Base-by-base conservation (phyloP, 495 filamentous ascomycete species). In the Annulohypoxylon maeteangense region DNA sequence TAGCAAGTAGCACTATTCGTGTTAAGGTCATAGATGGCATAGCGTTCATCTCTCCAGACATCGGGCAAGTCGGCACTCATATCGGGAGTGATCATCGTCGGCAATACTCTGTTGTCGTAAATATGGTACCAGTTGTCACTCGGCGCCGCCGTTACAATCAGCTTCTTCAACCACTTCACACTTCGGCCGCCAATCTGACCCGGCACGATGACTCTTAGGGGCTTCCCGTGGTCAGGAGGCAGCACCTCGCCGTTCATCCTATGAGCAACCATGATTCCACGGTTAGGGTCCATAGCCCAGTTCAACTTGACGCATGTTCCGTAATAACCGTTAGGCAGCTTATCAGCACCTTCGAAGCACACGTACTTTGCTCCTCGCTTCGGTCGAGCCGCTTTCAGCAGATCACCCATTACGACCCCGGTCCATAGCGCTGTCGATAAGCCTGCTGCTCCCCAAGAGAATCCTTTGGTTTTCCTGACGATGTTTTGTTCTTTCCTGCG, bases 81-180 rank as follows among this genome's bases (percentile, higher is more conserved):
- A 66, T 97, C 94, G 0, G 95, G 94, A 10, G 87, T 89, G 12
- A 98, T 87, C 88, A 90, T 95, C 0, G 93, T 97, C 14, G 95
- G 95, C 50, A 98, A 79, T 7, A 98, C 94, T 48, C 95, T 83
- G 70, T 98, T 98, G 75, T 98, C 95, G 74, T 96, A 93, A 60
- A 96, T 93, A 78, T 98, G 95, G 71, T 98, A 98, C 94, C 94
- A 97, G 71, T 97, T 97, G 55, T 95, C 91, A 74, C 93, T 97
- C 0, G 95, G 95, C 3, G 79, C 78, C 5, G 88, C 86, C 0
- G 93, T 95, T 51, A 98, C 74, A 31, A 94, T 91, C 55, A 98
- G 85, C 44, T 85, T 90, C 82, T 92, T 97, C 67, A 98, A 74
- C 95, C 95, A 98, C 79, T 98, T 98, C 27, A 98, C 94, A 78